Conservation (phyloP, 2,329 filamentous ascomycete genomes). For the Exophiala alcalophila region DNA sequence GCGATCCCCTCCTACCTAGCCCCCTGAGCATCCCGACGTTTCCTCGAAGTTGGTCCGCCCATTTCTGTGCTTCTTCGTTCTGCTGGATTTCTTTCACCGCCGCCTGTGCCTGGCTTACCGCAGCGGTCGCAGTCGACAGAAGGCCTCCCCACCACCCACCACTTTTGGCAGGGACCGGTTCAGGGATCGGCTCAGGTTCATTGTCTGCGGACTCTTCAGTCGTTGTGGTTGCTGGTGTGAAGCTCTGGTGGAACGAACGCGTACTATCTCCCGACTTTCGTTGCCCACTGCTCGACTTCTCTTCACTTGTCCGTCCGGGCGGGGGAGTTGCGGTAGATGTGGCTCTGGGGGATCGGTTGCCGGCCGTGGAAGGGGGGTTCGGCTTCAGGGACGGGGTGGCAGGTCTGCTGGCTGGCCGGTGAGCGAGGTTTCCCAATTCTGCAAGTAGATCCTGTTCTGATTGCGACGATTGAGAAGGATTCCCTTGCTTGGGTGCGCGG, state of each 20-base stretch:
- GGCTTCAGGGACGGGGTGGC: slow-evolving; percentile 69
- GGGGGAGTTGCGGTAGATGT: slow-evolving; percentile 51
- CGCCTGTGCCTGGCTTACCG: slow-evolving; percentile 84
- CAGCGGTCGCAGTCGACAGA: slow-evolving; percentile 69
- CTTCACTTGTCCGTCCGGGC: slow-evolving; percentile 60
- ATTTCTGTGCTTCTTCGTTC: slow-evolving; percentile 93
- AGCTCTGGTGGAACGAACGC: slow-evolving; percentile 66
- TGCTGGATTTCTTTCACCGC: slow-evolving; percentile 93
- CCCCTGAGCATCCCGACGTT: slow-evolving; percentile 77
- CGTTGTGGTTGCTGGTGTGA: slow-evolving; percentile 66
- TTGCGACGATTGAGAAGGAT: slow-evolving; percentile 31
- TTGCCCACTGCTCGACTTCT: slow-evolving; percentile 49
- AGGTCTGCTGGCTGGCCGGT: slow-evolving; percentile 68
- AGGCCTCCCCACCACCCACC: slow-evolving; percentile 89
- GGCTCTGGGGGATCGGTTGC: slow-evolving; percentile 53
- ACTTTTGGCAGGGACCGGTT: slow-evolving; percentile 55
- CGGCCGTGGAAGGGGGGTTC: slow-evolving; percentile 50
- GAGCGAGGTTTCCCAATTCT: slow-evolving; percentile 78
- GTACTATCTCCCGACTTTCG: slow-evolving; percentile 78
- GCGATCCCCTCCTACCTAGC: slow-evolving; percentile 67
- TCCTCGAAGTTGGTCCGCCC: slow-evolving; percentile 89
- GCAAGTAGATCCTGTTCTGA: slow-evolving; percentile 74
- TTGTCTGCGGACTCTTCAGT: slow-evolving; percentile 42
- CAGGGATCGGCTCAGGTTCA: slow-evolving; percentile 54
- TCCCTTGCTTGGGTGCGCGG: slow-evolving; percentile 23